phyloP scores from a whole-genome alignment of 1,284 basidiomycete species.

The Cryptococcus sp. region DNA sequence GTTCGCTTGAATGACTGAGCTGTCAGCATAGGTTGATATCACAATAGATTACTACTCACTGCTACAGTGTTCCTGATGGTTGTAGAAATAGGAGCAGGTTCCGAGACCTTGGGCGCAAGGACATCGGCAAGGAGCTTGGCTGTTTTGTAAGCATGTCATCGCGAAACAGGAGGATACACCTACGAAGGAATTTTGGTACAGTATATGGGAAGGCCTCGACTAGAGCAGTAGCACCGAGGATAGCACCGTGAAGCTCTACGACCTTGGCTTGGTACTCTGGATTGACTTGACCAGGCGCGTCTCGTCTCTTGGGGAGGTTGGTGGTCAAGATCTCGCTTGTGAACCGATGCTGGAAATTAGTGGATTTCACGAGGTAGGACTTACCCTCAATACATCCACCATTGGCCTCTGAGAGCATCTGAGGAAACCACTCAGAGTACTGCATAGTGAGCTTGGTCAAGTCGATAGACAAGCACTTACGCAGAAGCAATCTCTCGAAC shows the following conservation, averaged over 20 bases:
- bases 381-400: constrained; percentile 77
- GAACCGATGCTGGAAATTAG: constrained; percentile 66
- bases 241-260: constrained; percentile 76
- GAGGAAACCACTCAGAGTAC: constrained; percentile 79
- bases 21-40: constrained; percentile 38
- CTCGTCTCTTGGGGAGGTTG: constrained; percentile 65
- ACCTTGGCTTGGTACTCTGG: constrained; percentile 69
- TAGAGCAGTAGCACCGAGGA: constrained; percentile 66
- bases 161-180: constrained; percentile 59
- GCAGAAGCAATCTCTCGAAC: constrained; percentile 91
- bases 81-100: constrained; percentile 86
- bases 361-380: constrained; percentile 2
- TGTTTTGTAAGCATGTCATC: constrained; percentile 3
- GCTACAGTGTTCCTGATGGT: constrained; percentile 84
- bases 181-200: constrained; percentile 66
- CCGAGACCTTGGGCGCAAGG: constrained; percentile 64
- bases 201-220: constrained; percentile 59
- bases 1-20: constrained; percentile 46
- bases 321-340: constrained; percentile 60
- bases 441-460: constrained; percentile 6
- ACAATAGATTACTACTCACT: constrained; percentile 55
- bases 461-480: constrained; percentile 28
- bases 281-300: constrained; percentile 51
- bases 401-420: constrained; percentile 87
- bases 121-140: constrained; percentile 42